These are phyloP conservation scores for Nakazawaea ishiwadae DNA, from an alignment of 805 yeast genomes.

Conservation along the genomic window DNA sequence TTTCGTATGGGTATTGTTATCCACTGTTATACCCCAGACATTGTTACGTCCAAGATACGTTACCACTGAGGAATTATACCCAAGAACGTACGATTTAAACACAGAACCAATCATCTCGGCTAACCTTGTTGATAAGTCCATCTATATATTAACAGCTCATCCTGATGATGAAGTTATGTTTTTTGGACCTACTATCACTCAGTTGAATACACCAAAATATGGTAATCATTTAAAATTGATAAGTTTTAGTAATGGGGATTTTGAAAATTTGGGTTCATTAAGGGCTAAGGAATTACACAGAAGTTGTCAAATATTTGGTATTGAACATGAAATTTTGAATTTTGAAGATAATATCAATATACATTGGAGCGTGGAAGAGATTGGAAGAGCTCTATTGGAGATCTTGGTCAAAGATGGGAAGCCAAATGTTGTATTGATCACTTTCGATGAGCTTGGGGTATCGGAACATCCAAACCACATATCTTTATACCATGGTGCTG, in stretches of 20 bases:
- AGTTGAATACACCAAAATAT: conserved; percentile 39
- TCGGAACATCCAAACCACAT: conserved; percentile 87
- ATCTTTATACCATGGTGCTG: conserved; percentile 51
- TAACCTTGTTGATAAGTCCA: conserved; percentile 14
- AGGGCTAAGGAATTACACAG: conserved; percentile 56
- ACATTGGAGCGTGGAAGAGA: conserved; percentile 51
- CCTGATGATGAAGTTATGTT: conserved; percentile 99
- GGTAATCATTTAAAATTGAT: conserved; percentile 51
- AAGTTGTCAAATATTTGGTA: conserved; percentile 53
- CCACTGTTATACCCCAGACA: conserved; percentile 36
- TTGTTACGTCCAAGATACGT: conserved; percentile 11
- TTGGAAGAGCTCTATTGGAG: conserved; percentile 14
- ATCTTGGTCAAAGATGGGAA: conserved; percentile 14
- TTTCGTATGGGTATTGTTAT: conserved; percentile 31
- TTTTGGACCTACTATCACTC: conserved; percentile 74
- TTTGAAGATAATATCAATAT: conserved; percentile 66
- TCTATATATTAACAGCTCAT: conserved; percentile 74
- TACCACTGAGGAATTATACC: conserved; percentile 2
- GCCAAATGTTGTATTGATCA: conserved; percentile 43
- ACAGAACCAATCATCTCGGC: conserved; percentile 3
- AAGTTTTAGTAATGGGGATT: conserved; percentile 77
- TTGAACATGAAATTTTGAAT: conserved; percentile 35
- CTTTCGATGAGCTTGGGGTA: conserved; percentile 82
- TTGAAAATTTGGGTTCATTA: conserved; percentile 62
- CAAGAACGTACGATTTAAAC: conserved; percentile 5